phyloP scores from a whole-genome alignment of 1,139 yeast species.

The Saccharomyces hybrid region DNA sequence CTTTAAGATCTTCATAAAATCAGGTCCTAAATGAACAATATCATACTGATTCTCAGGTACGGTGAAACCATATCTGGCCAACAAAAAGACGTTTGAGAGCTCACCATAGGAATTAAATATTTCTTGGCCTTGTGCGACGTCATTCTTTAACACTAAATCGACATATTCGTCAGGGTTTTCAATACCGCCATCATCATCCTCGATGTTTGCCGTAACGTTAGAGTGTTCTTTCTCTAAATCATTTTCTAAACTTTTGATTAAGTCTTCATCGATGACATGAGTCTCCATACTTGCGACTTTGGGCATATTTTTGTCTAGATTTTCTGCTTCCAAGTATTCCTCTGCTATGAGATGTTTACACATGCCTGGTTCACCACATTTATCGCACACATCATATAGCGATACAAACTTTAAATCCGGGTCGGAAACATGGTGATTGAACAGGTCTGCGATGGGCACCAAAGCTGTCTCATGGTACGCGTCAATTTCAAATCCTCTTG shows the following conservation, averaged over 20 bases:
- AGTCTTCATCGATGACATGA: conserved; percentile 29
- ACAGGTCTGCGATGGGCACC: conserved; percentile 88
- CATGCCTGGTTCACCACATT: conserved; percentile 59
- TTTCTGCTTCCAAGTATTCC: conserved; percentile 13
- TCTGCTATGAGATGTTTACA: conserved; percentile 42
- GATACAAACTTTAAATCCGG: conserved; percentile 73
- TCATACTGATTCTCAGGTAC: conserved; percentile 51
- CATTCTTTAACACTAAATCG: conserved; percentile 43
- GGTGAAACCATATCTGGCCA: conserved; percentile 73
- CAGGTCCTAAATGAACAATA: conserved; percentile 42
- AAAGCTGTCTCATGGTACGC: conserved; percentile 63
- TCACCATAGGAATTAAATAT: conserved; percentile 76
- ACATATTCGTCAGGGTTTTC: conserved; percentile 43
- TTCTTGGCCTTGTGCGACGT: conserved; percentile 46
- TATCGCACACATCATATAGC: conserved; percentile 58
- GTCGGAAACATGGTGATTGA: conserved; percentile 54
- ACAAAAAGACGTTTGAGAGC: conserved; percentile 52
- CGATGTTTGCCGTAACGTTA: conserved; percentile 17
- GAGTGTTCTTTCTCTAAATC: conserved; percentile 11
- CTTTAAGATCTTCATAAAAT: conserved; percentile 1
- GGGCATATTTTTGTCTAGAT: conserved; percentile 19
- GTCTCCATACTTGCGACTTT: conserved; percentile 30
- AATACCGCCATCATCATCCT: conserved; percentile 18
- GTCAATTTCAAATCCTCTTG: conserved; percentile 78
- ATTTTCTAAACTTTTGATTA: conserved; percentile 17